Evolutionary conservation across 345 rosid species (phyloP), one percentile per base, ranked within the genome.

Genomic region (Punica granatum): DNA sequence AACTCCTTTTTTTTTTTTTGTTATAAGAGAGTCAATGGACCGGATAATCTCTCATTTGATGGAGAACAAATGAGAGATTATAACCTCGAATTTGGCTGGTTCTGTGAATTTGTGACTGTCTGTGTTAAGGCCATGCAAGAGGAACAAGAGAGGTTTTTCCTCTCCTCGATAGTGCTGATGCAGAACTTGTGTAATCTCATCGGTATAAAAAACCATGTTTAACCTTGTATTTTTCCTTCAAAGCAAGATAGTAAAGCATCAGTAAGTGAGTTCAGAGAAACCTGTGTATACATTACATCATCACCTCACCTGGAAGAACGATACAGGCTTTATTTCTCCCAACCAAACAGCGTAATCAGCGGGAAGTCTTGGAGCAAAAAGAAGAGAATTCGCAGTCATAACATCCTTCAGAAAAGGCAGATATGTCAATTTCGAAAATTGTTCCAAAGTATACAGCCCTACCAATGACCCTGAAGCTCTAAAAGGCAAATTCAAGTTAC

Each of bases 291-390:
- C 66, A 65, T 70, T 39, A 62, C 36, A 70, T 46, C 70, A 43
- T 60, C 39, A 35, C 28, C 44, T 67, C 53, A 92, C 98, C 96
- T 89, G 76, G 67, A 88, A 88, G 81, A 78, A 76, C 0, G 84
- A 74, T 28, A 75, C 59, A 18, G 90, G 81, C 87, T 86, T 86
- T 73, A 92, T 88, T 81, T 88, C 87, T 60, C 98, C 98, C 78
- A 89, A 69, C 96, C 98, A 92, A 48, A 92, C 92, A 70, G 98
- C 96, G 78, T 86, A 88, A 26, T 89, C 96, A 59, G 81, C 80
- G 63, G 97, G 87, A 67, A 92, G 76, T 66, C 94, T 78, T 39
- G 98, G 98, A 62, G 81, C 85, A 74, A 92, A 90, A 42, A 92
- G 89, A 69, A 92, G 75, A 64, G 97, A 87, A 31, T 84, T 79